Evolutionary conservation across 2,329 filamentous ascomycete species (phyloP).

Genomic region (Diaporthe longicolla): DNA sequence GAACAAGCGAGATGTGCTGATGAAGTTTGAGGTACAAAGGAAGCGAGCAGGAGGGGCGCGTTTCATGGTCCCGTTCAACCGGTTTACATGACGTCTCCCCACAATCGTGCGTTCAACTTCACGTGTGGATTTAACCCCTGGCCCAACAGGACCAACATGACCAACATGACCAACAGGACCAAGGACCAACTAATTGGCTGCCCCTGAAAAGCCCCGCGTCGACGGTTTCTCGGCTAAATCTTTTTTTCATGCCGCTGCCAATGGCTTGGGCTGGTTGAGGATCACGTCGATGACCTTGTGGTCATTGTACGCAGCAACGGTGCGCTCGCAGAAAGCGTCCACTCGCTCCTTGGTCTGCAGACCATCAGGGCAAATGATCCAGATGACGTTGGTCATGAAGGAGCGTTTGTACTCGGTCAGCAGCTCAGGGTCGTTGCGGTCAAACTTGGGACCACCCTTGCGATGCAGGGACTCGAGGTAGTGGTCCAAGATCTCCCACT

Average conservation of each 20-base stretch:
- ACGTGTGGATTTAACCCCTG: background rate
- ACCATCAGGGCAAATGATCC: conserved; percentile 48
- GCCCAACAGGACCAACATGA: background rate
- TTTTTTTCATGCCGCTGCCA: background rate
- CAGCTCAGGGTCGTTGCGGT: conserved; percentile 49
- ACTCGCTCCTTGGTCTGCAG: conserved; percentile 55
- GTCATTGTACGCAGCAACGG: conserved; percentile 53
- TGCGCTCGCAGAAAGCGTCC: conserved; percentile 50
- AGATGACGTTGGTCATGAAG: conserved; percentile 52
- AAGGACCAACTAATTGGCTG: background rate
- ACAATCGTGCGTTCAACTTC: background rate
- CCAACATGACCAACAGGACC: background rate
- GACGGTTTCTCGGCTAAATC: background rate
- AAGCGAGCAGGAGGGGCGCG: too few relatives aligned
- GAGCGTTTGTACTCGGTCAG: conserved; percentile 52
- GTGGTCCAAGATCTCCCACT: conserved; percentile 52
- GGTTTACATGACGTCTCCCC: background rate
- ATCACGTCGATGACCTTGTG: conserved; percentile 54
- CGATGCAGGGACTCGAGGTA: conserved; percentile 49
- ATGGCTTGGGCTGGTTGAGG: conserved; percentile 28
- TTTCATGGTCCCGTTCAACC: too few relatives aligned
- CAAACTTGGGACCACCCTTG: conserved; percentile 48
- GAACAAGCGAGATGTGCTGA: too few relatives aligned
- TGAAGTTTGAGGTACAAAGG: too few relatives aligned
- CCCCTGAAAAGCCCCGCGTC: background rate